These are phyloP conservation scores for Apiotrichum akiyoshidainum DNA, from an alignment of 1,284 basidiomycete genomes.

Conservation along the genomic window DNA sequence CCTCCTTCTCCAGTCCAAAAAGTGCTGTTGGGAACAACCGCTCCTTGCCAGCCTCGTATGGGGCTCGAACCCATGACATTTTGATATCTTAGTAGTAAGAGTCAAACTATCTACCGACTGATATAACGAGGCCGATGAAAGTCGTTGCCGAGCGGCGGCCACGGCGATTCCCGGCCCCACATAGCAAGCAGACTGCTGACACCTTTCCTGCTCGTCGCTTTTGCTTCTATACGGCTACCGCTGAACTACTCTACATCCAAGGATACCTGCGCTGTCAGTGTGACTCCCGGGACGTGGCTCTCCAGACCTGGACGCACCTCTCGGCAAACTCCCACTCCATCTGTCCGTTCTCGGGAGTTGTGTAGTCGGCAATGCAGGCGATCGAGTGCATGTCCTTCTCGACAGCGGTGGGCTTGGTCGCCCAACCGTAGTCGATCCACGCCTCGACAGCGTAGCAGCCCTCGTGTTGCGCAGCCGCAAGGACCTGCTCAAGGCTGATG, in stretches of 20 bases:
- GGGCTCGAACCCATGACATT: not conserved
- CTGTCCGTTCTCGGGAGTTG: not conserved
- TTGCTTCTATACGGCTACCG: no score
- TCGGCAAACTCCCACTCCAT: conserved; percentile 18
- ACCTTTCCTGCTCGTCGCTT: no score
- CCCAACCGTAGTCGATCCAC: conserved; percentile 13
- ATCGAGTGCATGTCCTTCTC: conserved; percentile 8
- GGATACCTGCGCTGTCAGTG: conserved; percentile 13
- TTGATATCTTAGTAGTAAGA: not conserved
- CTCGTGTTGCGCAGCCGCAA: conserved; percentile 13
- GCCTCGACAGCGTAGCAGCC: conserved; percentile 7
- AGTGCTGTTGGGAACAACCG: not conserved
- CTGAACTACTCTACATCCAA: conserved; percentile 7
- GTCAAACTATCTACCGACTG: not conserved
- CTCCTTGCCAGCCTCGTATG: not conserved
- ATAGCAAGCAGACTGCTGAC: no score
- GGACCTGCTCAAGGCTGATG: conserved; percentile 7
- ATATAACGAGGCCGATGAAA: not conserved
- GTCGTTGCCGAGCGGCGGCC: not conserved
- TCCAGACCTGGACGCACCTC: conserved; percentile 3
- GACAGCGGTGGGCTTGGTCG: conserved; percentile 1
- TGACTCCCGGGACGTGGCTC: no score
- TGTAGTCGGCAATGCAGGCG: conserved; percentile 13
- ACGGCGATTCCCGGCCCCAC: no score
- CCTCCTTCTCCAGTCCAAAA: not conserved